These are phyloP conservation scores for Yarrowia keelungensis DNA, from an alignment of 805 yeast genomes.

Conservation along the genomic window DNA sequence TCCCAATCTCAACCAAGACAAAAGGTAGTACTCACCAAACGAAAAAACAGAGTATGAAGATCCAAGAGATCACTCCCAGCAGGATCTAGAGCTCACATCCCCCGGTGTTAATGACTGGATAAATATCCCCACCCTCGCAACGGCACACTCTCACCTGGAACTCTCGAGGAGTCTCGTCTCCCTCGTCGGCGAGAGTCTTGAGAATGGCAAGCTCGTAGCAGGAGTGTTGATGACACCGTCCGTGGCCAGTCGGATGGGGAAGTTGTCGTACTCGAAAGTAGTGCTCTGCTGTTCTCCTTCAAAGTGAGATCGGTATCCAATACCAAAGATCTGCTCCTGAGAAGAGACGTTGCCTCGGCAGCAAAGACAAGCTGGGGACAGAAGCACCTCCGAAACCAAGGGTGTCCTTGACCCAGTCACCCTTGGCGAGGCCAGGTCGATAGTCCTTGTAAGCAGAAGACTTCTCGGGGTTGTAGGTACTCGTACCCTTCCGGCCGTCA, in stretches of 20 bases:
- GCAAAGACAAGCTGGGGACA: constrained; percentile 49
- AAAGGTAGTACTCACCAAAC: no score
- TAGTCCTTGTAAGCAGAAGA: constrained; percentile 45
- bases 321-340: constrained; percentile 41
- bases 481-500: constrained; percentile 1
- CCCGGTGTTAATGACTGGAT: no score
- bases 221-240: constrained; percentile 53
- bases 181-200: constrained; percentile 42
- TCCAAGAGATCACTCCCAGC: no score
- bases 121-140: no score
- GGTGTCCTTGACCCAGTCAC: constrained; percentile 66
- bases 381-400: constrained; percentile 58
- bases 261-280: constrained; percentile 44
- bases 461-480: constrained; percentile 21
- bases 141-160: not conserved
- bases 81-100: no score
- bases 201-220: constrained; percentile 53
- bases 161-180: not conserved
- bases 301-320: constrained; percentile 39
- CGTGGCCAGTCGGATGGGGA: constrained; percentile 49
- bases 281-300: not conserved
- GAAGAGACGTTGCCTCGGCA: constrained; percentile 35
- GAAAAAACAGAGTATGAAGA: no score
- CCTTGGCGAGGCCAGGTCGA: constrained; percentile 50
- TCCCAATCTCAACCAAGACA: no score